phyloP scores from a whole-genome alignment of 768 basidiomycete genomes.

The Lepiota subincarnata region DNA sequence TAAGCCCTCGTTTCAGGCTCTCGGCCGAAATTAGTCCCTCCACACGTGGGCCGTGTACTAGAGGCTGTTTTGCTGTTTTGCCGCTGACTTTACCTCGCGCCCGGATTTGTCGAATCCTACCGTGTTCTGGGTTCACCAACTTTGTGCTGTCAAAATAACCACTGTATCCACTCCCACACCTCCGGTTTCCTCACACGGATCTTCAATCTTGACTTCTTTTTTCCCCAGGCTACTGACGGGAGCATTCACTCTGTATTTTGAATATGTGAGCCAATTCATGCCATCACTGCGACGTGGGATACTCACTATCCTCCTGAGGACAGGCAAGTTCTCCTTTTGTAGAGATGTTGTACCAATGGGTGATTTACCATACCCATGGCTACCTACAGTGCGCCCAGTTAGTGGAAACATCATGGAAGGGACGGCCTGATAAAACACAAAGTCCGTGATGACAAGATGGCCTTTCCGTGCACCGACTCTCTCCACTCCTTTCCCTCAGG shows the following conservation, averaged over 20 bases:
- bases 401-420: too few relatives aligned
- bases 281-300: slow-evolving; percentile 4
- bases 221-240: neutral
- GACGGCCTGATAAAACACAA: neutral
- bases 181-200: neutral
- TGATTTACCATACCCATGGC: neutral
- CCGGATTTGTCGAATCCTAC: neutral
- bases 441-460: neutral
- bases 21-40: neutral
- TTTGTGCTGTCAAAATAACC: neutral
- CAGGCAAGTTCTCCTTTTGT: neutral
- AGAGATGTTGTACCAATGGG: slow-evolving; percentile 1
- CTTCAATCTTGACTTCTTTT: neutral
- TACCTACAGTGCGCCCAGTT: neutral
- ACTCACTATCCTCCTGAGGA: neutral
- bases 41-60: neutral
- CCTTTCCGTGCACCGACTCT: neutral
- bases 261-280: neutral
- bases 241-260: neutral
- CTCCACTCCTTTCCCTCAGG: neutral
- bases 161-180: neutral
- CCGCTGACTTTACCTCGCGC: neutral
- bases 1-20: neutral
- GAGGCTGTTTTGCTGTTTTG: neutral
- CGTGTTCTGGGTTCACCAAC: neutral